Base-by-base conservation (phyloP, 1,284 basidiomycete species). In the Cryptococcus sp. region DNA sequence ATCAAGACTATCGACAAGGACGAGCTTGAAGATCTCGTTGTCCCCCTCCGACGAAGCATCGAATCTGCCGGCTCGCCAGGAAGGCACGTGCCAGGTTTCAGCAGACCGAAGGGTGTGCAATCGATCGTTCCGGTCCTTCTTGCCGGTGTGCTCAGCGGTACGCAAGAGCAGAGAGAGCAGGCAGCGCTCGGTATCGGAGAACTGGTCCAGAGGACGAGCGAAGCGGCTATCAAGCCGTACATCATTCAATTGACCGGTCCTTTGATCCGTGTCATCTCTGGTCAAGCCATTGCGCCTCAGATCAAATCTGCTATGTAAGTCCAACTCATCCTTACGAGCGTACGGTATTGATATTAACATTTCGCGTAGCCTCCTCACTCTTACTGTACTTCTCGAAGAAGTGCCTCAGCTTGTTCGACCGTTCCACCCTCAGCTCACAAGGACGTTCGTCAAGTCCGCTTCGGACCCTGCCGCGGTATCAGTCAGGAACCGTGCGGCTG, bases 361-460 rank as follows among this genome's bases (percentile, higher is more conserved):
- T 52, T n/a, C 60, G 83, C 95, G 25, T 85, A 84, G 39, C 35
- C 55, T 62, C 13, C 45, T 58, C 35, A 90, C 93, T 1, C 83
- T 96, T 42, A 86, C 86, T 0, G 85, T 87, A 11, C 89, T 96
- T 83, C 82, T 96, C 38, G 85, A 88, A 65, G 83, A 85, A 52
- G 90, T 98, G 20, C 93, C 95, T 0, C 82, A 84, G 20, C 91
- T 96, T 65, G 92, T 97, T 64, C 93, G 93, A 75, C 94, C 95
- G 0, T 99, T 99, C 87, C 97, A 97, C 83, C 96, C 95, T 2
- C 95, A 99, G 75, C 81, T 99, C 40, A 95, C 98, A 75, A 85
- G 95, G 42, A 97, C 93, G 0, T 99, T 99, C 73, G 89, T 97
- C 78, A 99, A 99, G 80, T 91, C 92, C 41, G 85, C 90, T 0